Evolutionary conservation across 495 filamentous ascomycete species (phyloP), one percentile per base, ranked within the genome.

Genomic region (Annulohypoxylon stygium): DNA sequence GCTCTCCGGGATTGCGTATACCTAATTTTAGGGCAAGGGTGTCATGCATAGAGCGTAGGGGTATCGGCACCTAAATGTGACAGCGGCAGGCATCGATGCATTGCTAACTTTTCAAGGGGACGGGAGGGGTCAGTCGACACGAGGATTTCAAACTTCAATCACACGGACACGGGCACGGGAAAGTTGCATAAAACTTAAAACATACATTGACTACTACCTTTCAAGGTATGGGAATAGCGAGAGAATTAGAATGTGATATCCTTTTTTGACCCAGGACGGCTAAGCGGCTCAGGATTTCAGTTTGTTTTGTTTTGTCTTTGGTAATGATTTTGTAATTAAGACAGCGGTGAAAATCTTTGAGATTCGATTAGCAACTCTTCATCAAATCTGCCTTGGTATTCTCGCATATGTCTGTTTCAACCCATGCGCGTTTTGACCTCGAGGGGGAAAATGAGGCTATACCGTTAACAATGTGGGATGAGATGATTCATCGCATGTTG

Each of bases 401-500:
- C 41, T n/a, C 41, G 41, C 41, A 45, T 45, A 45, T 45, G 0
- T 14, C 5, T 47, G 43, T 47, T 47, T 47, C 43, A 47, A 51
- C 11, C 25, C 48, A 51, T 26, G 48, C 48, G 20, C 48, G 18
- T 51, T 51, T 11, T 10, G 23, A 51, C 20, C 20, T 23, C 10
- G 39, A 12, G 12, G 16, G 36, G 2, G 18, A 25, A 23, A 26
- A 6, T 51, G 48, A 51, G 23, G 48, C 23, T 33, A 54, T 54
- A n/a, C 25, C 25, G 9, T 26, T 51, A 51, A 26, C 18, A 25
- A 23, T 7, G 23, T 14, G 25, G 10, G 10, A 54, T 54, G 48
- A 51, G 48, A 51, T 51, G 48, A 51, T 51, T 51, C 48, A 51
- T 51, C 48, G 48, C 20, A 51, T 51, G 48, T 51, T 51, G 48